Evolutionary conservation across 495 filamentous ascomycete genomes (phyloP), one percentile per base, ranked within the genome.

Genomic region (Bathelium albidoporum): DNA sequence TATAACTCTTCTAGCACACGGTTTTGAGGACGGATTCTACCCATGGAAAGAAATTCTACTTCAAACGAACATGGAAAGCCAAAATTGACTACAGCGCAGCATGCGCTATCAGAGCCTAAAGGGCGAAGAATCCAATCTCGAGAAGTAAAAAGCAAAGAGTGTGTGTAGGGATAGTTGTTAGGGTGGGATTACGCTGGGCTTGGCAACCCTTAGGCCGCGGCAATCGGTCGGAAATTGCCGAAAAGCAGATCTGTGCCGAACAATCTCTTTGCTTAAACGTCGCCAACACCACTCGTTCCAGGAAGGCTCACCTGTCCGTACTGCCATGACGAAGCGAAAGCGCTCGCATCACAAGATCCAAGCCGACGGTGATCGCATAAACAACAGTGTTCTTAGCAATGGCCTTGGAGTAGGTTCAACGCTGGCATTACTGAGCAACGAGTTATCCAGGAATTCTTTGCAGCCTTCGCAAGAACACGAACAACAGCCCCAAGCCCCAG

Each of bases 351-450:
- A 59, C 60, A 61, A 69, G 22, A 59, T 32, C 22, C 44, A 63
- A 31, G 31, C 9, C 12, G 62, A 71, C 20, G 5, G 20, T 11
- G 24, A 28, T 16, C 5, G 32, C 16, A 2, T 7, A 55, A 24
- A 55, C 20, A 11, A 9, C 20, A 55, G 22, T 10, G 28, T n/a
- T 11, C 12, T 16, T 12, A 59, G 16, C 9, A 63, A 63, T 32
- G 39, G 29, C 3, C 55, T 67, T 32, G 63, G 72, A 20, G 32
- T 74, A 32, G 72, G 69, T 22, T 45, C 60, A 58, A 72, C 72
- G 12, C 62, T 73, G 5, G 55, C 72, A 29, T 41, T 39, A 16
- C 63, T 73, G 43, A 62, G 58, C 14, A 55, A 65, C 26, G 28
- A 62, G 59, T 12, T 11, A 2, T 49, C 32, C n/a, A 63, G 24